Base-by-base conservation (phyloP, 305 asterid genomes). In the Solanum hybrid region DNA sequence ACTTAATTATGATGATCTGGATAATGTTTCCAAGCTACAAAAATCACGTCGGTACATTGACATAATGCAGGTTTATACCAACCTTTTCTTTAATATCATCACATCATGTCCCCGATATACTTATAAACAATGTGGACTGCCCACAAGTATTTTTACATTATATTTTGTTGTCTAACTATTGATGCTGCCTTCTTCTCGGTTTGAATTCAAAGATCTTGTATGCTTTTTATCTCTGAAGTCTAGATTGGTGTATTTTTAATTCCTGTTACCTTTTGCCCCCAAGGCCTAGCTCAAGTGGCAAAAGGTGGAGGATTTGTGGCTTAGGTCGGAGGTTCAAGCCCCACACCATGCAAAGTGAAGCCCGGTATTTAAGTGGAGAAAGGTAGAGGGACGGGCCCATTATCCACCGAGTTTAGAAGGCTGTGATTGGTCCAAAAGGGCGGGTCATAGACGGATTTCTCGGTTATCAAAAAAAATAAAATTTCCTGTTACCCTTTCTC, bases 1-100 rank as follows among this genome's bases (percentile, higher is more conserved):
- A 90, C 96, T 96, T 82, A 97, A 97, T 92, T 96, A 96, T 86
- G 99, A 97, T 89, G 99, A 97, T 92, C 93, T 97, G 77, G 99
- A 96, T 82, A 96, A 95, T 75, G 98, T 97, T 87, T 97, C 99
- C 90, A 97, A 96, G 87, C 95, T 97, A 27, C 99, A 96, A 87
- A 97, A 93, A 84, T 89, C 98, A 4, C 96, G 94, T 77, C 98
- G 99, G 26, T 96, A 92, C 77, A 91, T 89, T 88, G 96, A 93
- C 90, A 95, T 97, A 78, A 94, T 97, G 93, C 95, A 94, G 98
- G 98, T 97, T 75, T 73, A 91, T 93, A 92, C 78, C 88, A 2
- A 26, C 70, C 34, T 81, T 39, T 45, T 83, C 87, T 41, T 29
- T 83, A 51, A 83, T 83, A 29, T 29, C 11, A 13, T 82, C n/a